Evolutionary conservation across 495 filamentous ascomycete genomes (phyloP).

Genomic region (Podospora tetraspora): DNA sequence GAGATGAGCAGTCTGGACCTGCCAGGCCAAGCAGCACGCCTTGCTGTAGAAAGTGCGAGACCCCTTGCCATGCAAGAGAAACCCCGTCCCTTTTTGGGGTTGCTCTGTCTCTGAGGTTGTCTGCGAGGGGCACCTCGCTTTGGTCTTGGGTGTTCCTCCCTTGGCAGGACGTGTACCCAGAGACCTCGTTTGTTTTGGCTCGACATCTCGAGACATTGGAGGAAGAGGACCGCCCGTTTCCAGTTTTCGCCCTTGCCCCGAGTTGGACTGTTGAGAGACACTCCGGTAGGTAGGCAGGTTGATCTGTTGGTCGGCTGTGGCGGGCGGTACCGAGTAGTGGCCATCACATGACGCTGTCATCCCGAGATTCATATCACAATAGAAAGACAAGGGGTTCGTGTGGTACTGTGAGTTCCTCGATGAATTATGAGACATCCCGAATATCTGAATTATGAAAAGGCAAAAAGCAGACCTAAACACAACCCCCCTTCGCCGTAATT

Average conservation of each 20-base stretch:
- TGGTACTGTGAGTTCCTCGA: background rate
- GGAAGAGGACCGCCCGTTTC: background rate
- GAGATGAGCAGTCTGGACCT: background rate
- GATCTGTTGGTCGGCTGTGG: too few species aligned
- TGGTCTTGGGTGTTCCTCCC: background rate
- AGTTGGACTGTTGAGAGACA: background rate
- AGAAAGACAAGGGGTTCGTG: background rate
- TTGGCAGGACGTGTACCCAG: background rate
- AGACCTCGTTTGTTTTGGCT: too few species aligned
- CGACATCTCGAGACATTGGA: background rate
- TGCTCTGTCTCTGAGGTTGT: background rate
- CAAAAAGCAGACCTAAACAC: conserved; percentile 12
- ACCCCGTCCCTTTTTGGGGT: background rate
- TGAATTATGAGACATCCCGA: background rate
- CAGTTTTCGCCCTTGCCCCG: background rate
- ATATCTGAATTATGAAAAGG: background rate
- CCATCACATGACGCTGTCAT: background rate
- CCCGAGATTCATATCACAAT: background rate
- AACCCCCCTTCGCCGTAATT: conserved; percentile 17
- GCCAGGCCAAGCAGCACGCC: background rate
- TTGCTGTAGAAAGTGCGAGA: background rate
- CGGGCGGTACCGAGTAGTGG: too few species aligned
- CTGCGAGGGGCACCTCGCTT: too few species aligned
- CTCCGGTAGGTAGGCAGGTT: too few species aligned
- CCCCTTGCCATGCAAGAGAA: background rate